These are phyloP conservation scores for Trapa incisa DNA, from an alignment of 345 rosid species.

Conservation along the genomic window DNA sequence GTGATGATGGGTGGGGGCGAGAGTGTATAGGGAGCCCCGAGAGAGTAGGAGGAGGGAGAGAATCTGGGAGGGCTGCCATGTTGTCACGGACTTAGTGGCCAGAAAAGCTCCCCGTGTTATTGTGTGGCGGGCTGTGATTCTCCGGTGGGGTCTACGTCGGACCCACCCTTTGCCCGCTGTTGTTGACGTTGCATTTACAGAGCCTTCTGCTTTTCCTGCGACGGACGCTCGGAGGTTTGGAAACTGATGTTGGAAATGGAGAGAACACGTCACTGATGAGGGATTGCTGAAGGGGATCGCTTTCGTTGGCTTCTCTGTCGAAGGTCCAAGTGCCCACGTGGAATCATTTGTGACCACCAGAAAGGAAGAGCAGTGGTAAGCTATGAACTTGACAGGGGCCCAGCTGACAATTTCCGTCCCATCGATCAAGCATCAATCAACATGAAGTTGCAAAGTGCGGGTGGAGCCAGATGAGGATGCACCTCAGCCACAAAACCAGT, in stretches of 20 bases:
- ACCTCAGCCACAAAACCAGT: conserved; percentile 11
- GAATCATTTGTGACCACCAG: conserved; percentile 9
- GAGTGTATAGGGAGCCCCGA: conserved; percentile 15
- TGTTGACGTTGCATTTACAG: not conserved
- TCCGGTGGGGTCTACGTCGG: conserved; percentile 15
- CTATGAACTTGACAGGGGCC: conserved; percentile 1
- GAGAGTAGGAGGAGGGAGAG: conserved; percentile 16
- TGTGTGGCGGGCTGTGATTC: conserved; percentile 42
- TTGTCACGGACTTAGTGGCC: conserved; percentile 34
- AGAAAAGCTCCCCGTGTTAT: conserved; percentile 22
- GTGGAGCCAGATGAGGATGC: conserved; percentile 6
- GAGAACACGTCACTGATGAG: not conserved
- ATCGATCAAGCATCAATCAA: not conserved
- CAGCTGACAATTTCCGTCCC: not conserved
- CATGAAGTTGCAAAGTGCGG: not conserved
- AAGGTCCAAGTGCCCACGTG: conserved; percentile 7
- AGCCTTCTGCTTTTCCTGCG: not conserved
- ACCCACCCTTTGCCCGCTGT: conserved; percentile 13
- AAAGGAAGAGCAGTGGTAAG: not conserved
- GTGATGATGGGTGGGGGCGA: conserved; percentile 8
- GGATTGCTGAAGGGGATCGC: not conserved
- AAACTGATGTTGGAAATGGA: not conserved
- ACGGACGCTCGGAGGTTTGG: not conserved
- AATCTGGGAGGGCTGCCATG: conserved; percentile 26
- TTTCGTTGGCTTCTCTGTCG: conserved; percentile 6